Evolutionary conservation across 805 yeast genomes (phyloP), one percentile per base, ranked within the genome.

Genomic region (Monosporozyma servazzii): DNA sequence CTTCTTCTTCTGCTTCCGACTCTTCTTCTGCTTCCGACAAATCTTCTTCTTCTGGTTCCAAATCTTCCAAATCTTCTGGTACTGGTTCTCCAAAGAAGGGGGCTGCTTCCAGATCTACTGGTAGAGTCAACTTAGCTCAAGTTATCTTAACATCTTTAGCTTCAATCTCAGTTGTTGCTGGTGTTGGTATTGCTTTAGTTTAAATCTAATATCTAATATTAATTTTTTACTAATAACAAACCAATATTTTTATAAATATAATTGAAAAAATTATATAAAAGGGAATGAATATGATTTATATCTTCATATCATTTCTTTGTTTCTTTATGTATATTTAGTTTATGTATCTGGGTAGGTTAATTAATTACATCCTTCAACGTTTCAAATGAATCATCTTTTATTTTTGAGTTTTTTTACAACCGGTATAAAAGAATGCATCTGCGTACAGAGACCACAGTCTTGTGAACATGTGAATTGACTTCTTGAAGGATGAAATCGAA

Each of bases 11-110:
- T 41, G 15, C 17, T 31, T 25, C 31, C 18, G 47, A 25, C 20
- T 31, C 43, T 15, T n/a, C 36, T 18, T 39, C 41, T 41, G 15
- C 31, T 25, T 30, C 41, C 41, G 23, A 15, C 31, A 23, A 13
- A 6, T 47, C 49, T 11, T 39, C 46, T 36, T 30, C 47, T 43
- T 30, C 45, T 40, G 44, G 37, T 18, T 21, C 40, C 15, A 3
- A 29, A 5, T 30, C 47, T 23, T 45, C 52, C 21, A 18, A 31
- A 8, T 27, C 49, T 33, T 50, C 67, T n/a, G 52, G 66, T 44
- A 51, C 63, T 33, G 46, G 61, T 50, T 9, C 51, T 15, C 29
- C 36, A 18, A 29, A 21, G 18, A 50, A 40, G 21, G 29, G 21
- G 20, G 45, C 40, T 31, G 52, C 46, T 41, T 27, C 46, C n/a